Evolutionary conservation across 1,139 yeast species (phyloP).

Genomic region (Saccharomyces hybrid): DNA sequence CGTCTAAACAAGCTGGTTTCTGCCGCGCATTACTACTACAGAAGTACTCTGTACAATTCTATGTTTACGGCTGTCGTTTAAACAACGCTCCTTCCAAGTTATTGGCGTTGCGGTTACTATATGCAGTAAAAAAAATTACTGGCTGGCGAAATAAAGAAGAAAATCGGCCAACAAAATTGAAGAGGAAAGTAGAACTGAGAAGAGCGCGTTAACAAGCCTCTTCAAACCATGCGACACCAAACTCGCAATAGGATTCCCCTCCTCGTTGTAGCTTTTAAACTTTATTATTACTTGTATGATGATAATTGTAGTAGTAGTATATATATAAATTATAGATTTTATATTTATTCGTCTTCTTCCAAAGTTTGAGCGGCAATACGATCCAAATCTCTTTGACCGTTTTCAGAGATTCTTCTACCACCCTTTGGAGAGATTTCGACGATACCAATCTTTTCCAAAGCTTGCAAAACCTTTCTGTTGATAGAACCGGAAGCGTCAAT

Average conservation of each 20-base stretch:
- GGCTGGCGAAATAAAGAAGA: neutral
- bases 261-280: neutral
- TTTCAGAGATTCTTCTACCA: constrained; percentile 98
- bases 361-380: constrained; percentile 99
- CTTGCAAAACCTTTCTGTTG: constrained; percentile 97
- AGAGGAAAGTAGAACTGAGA: neutral
- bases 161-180: neutral
- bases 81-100: neutral
- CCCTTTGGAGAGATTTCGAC: constrained; percentile 95
- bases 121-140: neutral
- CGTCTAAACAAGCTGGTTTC: neutral
- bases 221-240: neutral
- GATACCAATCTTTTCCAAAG: constrained; percentile 97
- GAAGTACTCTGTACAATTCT: neutral
- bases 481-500: constrained; percentile 98
- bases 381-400: constrained; percentile 99
- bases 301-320: neutral
- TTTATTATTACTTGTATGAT: neutral
- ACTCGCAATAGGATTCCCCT: neutral
- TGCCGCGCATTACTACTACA: neutral
- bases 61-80: neutral
- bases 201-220: neutral
- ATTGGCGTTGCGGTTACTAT: neutral
- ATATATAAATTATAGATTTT: neutral
- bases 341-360: constrained; percentile 71